phyloP scores from a whole-genome alignment of 2,329 filamentous ascomycete genomes.

The Thyridium curvatum region DNA sequence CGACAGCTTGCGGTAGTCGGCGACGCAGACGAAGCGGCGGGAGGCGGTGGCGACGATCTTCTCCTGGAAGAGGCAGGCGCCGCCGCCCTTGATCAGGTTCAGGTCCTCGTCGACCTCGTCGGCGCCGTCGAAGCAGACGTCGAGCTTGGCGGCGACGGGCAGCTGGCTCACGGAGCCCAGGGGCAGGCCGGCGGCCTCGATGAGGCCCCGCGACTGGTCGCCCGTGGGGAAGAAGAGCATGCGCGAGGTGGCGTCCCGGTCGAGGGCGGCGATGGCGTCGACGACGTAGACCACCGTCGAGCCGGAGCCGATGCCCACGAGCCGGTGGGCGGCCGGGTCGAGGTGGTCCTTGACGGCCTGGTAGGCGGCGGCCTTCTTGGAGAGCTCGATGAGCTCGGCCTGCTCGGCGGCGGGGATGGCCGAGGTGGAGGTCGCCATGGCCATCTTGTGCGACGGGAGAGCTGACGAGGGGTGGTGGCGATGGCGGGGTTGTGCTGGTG shows the following conservation, averaged over 20 bases:
- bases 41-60: constrained; percentile 86
- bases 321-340: constrained; percentile 45
- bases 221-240: constrained; percentile 93
- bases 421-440: constrained; percentile 19
- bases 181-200: constrained; percentile 69
- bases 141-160: constrained; percentile 53
- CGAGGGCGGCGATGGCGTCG: constrained; percentile 65
- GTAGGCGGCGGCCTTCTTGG: constrained; percentile 70
- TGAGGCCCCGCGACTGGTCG: constrained; percentile 82
- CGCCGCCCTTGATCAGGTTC: constrained; percentile 96
- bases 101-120: constrained; percentile 93
- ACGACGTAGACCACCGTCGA: constrained; percentile 82
- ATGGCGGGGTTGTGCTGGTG: too few species aligned
- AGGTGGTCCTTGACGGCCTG: constrained; percentile 71
- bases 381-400: constrained; percentile 52
- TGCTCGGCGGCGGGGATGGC: constrained; percentile 16
- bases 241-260: constrained; percentile 41
- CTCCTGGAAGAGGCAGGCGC: constrained; percentile 96
- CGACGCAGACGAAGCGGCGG: constrained; percentile 70
- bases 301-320: constrained; percentile 74
- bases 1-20: constrained; percentile 87
- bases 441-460: constrained; percentile 17
- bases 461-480: too few species aligned
- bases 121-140: constrained; percentile 92
- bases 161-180: constrained; percentile 74